Base-by-base conservation (phyloP, 176 grass and related monocot genomes). In the Themeda triandra region DNA sequence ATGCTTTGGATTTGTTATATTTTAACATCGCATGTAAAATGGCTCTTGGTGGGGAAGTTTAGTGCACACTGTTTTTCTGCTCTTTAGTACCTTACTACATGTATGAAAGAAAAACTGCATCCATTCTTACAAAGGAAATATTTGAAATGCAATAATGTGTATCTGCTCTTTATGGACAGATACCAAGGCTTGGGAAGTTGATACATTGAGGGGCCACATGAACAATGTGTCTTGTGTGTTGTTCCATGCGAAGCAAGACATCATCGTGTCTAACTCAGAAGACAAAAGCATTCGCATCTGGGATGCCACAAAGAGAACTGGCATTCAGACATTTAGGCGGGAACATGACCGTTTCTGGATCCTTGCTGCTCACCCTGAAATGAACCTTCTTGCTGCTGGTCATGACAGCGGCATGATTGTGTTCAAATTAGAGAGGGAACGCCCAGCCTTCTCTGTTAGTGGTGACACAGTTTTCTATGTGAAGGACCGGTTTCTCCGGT, bases 311-410 rank as follows among this genome's bases (percentile, higher is more conserved):
- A 98, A 95, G 73, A 88, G 96, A 67, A 98, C 93, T 3, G 86
- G 93, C 37, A 90, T 95, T 54, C 96, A 98, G 49, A 95, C 91
- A 45, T 95, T 98, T 60, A 90, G 93, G 36, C 76, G 93, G 65
- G 93, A 98, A 27, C 96, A 95, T 75, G 96, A 98, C 68, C 96
- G 96, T n/a, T 98, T 98, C 85, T 98, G 96, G 96, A 88, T 95
- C 76, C 96, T 95, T 77, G 78, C 91, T 66, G 93, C 89, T 68
- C 96, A 98, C 80, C 91, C 96, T 59, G 96, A 98, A 86, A 92
- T 95, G 87, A 95, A 98, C 48, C 93, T 98, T 80, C 93, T 98
- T 67, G 96, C 96, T 29, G 96, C 96, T 60, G 96, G 96, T 46
- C 96, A 98, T 88, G 96, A 98, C 23, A 95, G 91, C 39, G 96